phyloP scores from a whole-genome alignment of 2,329 filamentous ascomycete species.

The Xylariaceae sp. region DNA sequence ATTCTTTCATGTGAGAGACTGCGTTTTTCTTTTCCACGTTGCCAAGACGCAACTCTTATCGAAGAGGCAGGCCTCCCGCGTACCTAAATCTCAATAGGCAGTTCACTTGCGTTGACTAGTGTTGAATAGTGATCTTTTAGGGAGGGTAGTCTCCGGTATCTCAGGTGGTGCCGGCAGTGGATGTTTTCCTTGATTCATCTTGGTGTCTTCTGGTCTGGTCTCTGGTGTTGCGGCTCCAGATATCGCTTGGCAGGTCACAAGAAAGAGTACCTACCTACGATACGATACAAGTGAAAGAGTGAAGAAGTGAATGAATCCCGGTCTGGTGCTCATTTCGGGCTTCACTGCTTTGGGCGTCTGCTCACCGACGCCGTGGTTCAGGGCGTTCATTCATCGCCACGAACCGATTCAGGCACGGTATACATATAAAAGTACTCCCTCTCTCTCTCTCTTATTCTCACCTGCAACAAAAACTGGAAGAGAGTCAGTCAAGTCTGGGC shows the following conservation, averaged over 20 bases:
- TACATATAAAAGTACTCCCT: background rate
- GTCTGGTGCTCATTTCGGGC: slow-evolving; percentile 8
- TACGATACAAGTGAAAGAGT: too few relatives aligned
- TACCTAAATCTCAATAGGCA: background rate
- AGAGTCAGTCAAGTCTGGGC: background rate
- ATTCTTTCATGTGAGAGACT: background rate
- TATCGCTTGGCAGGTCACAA: background rate
- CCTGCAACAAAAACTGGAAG: too few relatives aligned
- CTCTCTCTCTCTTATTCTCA: background rate
- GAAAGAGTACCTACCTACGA: too few relatives aligned
- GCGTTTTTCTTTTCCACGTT: background rate
- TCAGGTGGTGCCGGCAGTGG: too few relatives aligned
- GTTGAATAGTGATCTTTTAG: background rate
- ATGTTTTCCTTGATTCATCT: too few relatives aligned
- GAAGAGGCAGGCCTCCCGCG: background rate
- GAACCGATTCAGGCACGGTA: background rate
- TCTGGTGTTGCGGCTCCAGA: background rate
- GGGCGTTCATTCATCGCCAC: too few relatives aligned
- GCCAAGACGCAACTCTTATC: background rate
- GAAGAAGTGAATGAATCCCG: background rate
- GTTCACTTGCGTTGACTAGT: background rate
- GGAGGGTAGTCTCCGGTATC: too few relatives aligned
- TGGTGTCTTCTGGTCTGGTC: background rate
- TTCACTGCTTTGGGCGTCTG: background rate
- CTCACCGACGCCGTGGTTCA: slow-evolving; percentile 10